Evolutionary conservation across 495 filamentous ascomycete genomes (phyloP).

Genomic region (Arthonia radiata): DNA sequence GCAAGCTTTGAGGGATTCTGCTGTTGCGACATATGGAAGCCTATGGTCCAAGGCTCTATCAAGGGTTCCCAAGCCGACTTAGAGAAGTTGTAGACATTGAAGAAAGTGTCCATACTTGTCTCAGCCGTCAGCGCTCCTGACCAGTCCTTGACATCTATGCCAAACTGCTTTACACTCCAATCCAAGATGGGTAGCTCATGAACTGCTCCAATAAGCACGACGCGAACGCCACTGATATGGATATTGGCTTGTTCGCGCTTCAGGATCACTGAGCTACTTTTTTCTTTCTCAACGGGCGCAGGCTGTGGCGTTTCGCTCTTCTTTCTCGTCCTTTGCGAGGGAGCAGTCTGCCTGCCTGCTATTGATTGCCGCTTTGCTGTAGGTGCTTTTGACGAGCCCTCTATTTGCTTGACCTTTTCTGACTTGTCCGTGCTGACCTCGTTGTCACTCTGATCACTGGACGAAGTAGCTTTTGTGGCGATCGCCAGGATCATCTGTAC

Average conservation of each 20-base stretch:
- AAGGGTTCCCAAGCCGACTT: slow-evolving; percentile 96
- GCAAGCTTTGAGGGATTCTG: slow-evolving; percentile 49
- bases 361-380: slow-evolving; percentile 41
- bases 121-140: slow-evolving; percentile 68
- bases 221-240: slow-evolving; percentile 62
- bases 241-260: slow-evolving; percentile 68
- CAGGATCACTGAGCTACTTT: slow-evolving; percentile 25
- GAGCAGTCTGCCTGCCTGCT: slow-evolving; percentile 19
- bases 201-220: slow-evolving; percentile 83
- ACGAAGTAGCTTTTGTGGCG: slow-evolving; percentile 76
- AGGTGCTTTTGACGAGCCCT: slow-evolving; percentile 28
- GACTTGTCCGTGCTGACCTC: slow-evolving; percentile 23
- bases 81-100: slow-evolving; percentile 96
- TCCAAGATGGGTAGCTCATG: slow-evolving; percentile 89
- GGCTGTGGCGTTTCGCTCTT: slow-evolving; percentile 14
- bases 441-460: slow-evolving; percentile 32
- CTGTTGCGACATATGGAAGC: slow-evolving; percentile 68
- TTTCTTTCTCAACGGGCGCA: slow-evolving; percentile 7
- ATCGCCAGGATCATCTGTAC: slow-evolving; percentile 87
- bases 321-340: slow-evolving; percentile 17
- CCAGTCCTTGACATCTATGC: slow-evolving; percentile 67
- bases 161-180: slow-evolving; percentile 80
- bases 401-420: slow-evolving; percentile 43
- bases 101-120: slow-evolving; percentile 68
- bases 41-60: slow-evolving; percentile 87